These are phyloP conservation scores for Silene coronaria DNA, from an alignment of 179 eudicot genomes.

Conservation along the genomic window DNA sequence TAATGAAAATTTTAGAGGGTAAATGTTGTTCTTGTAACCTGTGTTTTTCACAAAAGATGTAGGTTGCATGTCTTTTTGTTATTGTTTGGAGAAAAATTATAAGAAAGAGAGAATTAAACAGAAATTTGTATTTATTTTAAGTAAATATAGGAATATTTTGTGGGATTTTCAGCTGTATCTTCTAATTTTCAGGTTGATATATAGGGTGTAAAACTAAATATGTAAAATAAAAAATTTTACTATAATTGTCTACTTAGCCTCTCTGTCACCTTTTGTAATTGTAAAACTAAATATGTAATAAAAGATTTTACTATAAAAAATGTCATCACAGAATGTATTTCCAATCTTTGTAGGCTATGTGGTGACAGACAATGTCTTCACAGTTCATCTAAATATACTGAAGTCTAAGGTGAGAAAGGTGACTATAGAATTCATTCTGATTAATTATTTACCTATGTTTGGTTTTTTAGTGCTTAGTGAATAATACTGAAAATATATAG, in stretches of 20 bases:
- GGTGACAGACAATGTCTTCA: too few relatives aligned
- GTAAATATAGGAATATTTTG: constrained; percentile 22
- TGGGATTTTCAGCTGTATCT: constrained; percentile 17
- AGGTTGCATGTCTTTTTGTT: constrained; percentile 35
- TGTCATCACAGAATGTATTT: too few relatives aligned
- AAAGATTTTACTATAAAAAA: too few relatives aligned
- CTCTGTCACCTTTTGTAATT: background rate
- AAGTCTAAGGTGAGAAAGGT: too few relatives aligned
- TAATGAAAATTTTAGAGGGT: constrained; percentile 14
- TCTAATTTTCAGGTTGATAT: constrained; percentile 13
- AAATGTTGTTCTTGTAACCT: background rate
- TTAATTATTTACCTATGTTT: too few relatives aligned
- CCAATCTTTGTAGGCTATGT: too few relatives aligned
- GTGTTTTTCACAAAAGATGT: constrained; percentile 21
- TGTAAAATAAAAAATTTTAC: constrained; percentile 14
- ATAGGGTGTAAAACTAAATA: background rate
- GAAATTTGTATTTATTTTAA: constrained; percentile 20
- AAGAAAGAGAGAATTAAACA: constrained; percentile 8
- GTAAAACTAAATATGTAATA: too few relatives aligned
- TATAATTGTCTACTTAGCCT: constrained; percentile 1
- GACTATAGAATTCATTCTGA: too few relatives aligned
- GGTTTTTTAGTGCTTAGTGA: too few relatives aligned
- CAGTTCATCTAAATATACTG: too few relatives aligned
- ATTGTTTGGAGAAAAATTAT: background rate
- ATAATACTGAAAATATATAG: too few relatives aligned